A percentile compares a stretch with the other conserved stretches of the same genome.
Conservation (phyloP, 2,329 filamentous ascomycete species). For the Pestalotiopsis sp. region DNA sequence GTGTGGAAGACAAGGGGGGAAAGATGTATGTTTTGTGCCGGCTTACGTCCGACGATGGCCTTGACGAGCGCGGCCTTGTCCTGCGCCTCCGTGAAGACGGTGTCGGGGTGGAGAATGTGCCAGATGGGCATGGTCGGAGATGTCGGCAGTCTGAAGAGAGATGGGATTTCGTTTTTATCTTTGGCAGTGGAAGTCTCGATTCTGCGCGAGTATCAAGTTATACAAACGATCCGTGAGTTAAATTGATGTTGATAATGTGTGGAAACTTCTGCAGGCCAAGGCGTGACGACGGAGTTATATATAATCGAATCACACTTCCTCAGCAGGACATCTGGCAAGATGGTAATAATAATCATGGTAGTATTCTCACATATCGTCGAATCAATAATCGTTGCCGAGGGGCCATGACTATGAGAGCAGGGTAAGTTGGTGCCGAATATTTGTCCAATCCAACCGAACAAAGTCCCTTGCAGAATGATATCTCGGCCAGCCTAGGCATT, state of each 20-base stretch:
- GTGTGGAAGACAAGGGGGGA: too few species aligned
- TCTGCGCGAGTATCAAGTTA: too few species aligned
- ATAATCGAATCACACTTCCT: too few species aligned
- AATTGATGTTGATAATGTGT: too few species aligned
- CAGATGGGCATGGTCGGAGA: slow-evolving; percentile 42
- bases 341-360: too few species aligned
- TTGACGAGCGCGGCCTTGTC: slow-evolving; percentile 33
- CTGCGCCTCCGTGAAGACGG: slow-evolving; percentile 31
- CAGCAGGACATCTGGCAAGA: too few species aligned
- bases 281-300: too few species aligned
- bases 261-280: too few species aligned
- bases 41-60: slow-evolving; percentile 27
- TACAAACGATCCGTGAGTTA: too few species aligned
- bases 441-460: neutral
- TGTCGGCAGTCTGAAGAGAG: neutral
- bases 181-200: too few species aligned
- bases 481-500: neutral
- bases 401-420: neutral
- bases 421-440: neutral
- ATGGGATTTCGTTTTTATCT: too few species aligned
- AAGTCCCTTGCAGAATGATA: neutral
- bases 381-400: neutral
- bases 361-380: too few species aligned
- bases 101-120: slow-evolving; percentile 41
- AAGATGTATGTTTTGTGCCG: neutral